Percentiles rank a stretch among this genome's conserved stretches.
Conservation (phyloP, 345 rosid species). For the Mangifera indica region DNA sequence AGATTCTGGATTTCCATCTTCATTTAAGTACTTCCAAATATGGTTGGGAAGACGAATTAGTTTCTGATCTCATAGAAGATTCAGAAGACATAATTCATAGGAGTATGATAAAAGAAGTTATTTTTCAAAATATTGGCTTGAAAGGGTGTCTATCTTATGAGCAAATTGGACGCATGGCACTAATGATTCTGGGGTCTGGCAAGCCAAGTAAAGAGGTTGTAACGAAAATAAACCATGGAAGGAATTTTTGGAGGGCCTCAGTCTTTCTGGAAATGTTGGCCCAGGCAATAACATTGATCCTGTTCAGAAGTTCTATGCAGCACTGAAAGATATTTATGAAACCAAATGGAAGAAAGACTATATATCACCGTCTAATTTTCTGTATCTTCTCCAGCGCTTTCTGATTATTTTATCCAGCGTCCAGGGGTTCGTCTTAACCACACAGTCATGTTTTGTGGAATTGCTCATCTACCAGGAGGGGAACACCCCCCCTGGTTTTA, state of each 20-base stretch:
- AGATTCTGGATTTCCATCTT: constrained; percentile 42
- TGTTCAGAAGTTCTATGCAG: constrained; percentile 28
- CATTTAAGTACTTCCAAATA: constrained; percentile 16
- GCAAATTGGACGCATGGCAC: constrained; percentile 34
- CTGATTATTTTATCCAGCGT: constrained; percentile 23
- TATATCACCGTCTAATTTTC: constrained; percentile 43
- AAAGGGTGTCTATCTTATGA: constrained; percentile 30
- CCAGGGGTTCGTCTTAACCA: constrained; percentile 21
- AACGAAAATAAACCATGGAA: constrained; percentile 31
- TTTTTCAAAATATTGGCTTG: constrained; percentile 3
- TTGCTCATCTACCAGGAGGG: constrained; percentile 36
- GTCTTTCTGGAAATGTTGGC: constrained; percentile 5
- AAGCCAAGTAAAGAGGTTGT: constrained; percentile 4
- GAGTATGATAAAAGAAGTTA: constrained; percentile 25
- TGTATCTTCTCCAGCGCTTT: constrained; percentile 46
- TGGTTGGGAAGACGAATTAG: constrained; percentile 29
- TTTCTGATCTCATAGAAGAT: constrained; percentile 16
- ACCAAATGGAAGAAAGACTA: constrained; percentile 39
- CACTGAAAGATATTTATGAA: constrained; percentile 30
- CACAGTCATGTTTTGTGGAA: constrained; percentile 40
- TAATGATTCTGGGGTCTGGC: constrained; percentile 45
- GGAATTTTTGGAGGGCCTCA: constrained; percentile 27
- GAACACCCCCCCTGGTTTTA: neutral
- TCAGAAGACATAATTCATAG: constrained; percentile 17
- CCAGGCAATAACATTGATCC: neutral